These are phyloP conservation scores for Monosporascus sp. DNA, from an alignment of 2,329 filamentous ascomycete species.

Conservation along the genomic window DNA sequence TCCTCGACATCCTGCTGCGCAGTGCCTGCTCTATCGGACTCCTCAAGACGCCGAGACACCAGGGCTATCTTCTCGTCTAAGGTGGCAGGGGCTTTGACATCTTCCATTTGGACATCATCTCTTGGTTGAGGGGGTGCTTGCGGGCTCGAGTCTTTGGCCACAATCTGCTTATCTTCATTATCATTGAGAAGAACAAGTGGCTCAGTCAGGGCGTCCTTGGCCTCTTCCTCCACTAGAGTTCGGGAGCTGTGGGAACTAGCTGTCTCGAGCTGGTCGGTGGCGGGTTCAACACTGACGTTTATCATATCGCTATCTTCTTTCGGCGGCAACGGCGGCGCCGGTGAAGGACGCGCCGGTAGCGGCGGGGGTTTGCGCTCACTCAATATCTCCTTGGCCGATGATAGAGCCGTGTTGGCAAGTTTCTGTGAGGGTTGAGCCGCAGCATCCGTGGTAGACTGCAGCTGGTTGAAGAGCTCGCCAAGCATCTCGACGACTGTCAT, in stretches of 20 bases:
- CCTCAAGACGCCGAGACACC: slow-evolving; percentile 36
- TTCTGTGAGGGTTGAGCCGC: slow-evolving; percentile 69
- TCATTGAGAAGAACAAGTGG: slow-evolving; percentile 28
- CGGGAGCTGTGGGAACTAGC: slow-evolving; percentile 46
- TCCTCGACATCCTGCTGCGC: slow-evolving; percentile 94
- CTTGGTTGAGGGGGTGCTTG: slow-evolving; percentile 7
- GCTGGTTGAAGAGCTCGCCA: slow-evolving; percentile 61
- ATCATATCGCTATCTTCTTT: slow-evolving; percentile 30
- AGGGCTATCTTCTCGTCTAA: slow-evolving; percentile 40
- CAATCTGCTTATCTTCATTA: slow-evolving; percentile 5
- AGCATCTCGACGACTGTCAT: slow-evolving; percentile 68
- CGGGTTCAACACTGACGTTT: slow-evolving; percentile 26
- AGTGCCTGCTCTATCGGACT: slow-evolving; percentile 44
- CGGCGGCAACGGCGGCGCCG: slow-evolving; percentile 27
- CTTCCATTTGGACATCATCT: slow-evolving; percentile 22
- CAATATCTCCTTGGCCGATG: slow-evolving; percentile 39
- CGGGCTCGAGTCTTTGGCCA: neutral
- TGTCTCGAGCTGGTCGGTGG: slow-evolving; percentile 32
- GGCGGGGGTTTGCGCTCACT: slow-evolving; percentile 37
- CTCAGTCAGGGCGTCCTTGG: slow-evolving; percentile 31
- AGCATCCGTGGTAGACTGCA: slow-evolving; percentile 57
- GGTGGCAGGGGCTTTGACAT: slow-evolving; percentile 22
- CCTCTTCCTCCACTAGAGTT: slow-evolving; percentile 44
- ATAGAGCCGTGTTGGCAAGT: slow-evolving; percentile 73
- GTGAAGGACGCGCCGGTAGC: slow-evolving; percentile 43